phyloP scores from a whole-genome alignment of 1,139 yeast genomes.

The Zygosaccharomyces pseudobailii region DNA sequence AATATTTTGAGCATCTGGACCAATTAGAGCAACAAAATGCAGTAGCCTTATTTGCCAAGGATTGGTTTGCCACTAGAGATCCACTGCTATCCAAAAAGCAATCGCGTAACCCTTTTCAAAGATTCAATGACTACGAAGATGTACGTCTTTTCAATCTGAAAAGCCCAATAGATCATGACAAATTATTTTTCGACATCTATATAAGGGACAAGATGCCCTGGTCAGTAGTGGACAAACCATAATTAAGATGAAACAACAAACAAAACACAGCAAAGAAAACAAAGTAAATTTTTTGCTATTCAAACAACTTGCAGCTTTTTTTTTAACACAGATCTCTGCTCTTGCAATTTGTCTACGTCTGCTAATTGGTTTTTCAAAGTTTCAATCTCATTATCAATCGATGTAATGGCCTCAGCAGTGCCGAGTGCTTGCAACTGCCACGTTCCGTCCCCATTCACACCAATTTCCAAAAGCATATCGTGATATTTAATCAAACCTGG shows the following conservation, averaged over 20 bases:
- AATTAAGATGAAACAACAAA: not conserved
- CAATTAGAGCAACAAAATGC: slow-evolving; percentile 53
- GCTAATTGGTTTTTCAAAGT: slow-evolving; percentile 53
- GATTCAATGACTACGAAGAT: slow-evolving; percentile 41
- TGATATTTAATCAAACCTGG: slow-evolving; percentile 85
- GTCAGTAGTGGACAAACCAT: slow-evolving; percentile 15
- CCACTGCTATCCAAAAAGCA: slow-evolving; percentile 23
- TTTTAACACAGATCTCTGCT: slow-evolving; percentile 40
- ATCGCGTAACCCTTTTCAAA: slow-evolving; percentile 56
- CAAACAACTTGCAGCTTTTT: slow-evolving; percentile 22
- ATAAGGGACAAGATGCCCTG: slow-evolving; percentile 30
- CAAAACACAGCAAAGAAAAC: not conserved
- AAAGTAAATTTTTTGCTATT: not conserved
- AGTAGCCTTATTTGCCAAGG: slow-evolving; percentile 48
- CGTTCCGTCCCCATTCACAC: slow-evolving; percentile 42
- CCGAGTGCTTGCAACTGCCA: slow-evolving; percentile 50
- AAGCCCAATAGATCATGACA: slow-evolving; percentile 13
- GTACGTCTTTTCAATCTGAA: slow-evolving; percentile 28
- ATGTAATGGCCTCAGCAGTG: slow-evolving; percentile 54
- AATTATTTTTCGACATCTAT: slow-evolving; percentile 16
- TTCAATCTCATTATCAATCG: slow-evolving; percentile 63
- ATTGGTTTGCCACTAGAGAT: slow-evolving; percentile 55
- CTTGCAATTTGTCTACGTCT: slow-evolving; percentile 49
- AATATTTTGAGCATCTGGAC: slow-evolving; percentile 40
- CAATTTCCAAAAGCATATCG: slow-evolving; percentile 63